Percentiles rank a stretch among this genome's conserved stretches.
These are phyloP conservation scores for Cercospora zeina DNA, from an alignment of 2,329 filamentous ascomycete species.

Conservation along the genomic window DNA sequence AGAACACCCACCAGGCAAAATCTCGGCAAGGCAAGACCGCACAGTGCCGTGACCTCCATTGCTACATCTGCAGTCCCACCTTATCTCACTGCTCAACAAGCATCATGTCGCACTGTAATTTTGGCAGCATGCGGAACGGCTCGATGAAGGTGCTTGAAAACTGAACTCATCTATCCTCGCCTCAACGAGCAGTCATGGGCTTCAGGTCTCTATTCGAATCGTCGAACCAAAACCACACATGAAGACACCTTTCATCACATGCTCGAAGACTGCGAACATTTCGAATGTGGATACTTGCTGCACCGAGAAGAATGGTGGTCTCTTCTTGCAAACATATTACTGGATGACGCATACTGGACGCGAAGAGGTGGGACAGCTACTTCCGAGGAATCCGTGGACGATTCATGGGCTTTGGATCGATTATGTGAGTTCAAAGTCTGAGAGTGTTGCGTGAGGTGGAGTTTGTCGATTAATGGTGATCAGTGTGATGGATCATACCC, in stretches of 20 bases:
- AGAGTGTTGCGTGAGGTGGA: neutral
- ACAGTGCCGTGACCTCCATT: too few relatives aligned
- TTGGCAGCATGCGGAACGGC: too few relatives aligned
- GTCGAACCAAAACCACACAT: neutral
- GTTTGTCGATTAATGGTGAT: neutral
- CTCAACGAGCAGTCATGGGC: too few relatives aligned
- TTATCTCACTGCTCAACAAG: too few relatives aligned
- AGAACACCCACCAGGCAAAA: too few relatives aligned
- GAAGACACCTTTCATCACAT: neutral
- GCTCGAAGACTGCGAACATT: neutral
- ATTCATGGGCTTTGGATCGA: neutral
- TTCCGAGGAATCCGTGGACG: neutral
- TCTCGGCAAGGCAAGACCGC: too few relatives aligned
- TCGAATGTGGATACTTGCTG: neutral
- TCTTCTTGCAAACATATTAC: neutral
- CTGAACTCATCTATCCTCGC: too few relatives aligned
- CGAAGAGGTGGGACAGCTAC: neutral
- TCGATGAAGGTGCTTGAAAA: too few relatives aligned
- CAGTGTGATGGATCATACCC: neutral
- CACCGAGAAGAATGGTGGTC: neutral
- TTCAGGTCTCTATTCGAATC: too few relatives aligned
- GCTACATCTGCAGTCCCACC: too few relatives aligned
- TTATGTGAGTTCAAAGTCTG: neutral
- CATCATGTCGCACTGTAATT: too few relatives aligned
- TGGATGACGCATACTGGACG: neutral